Percentiles rank a stretch among this genome's conserved stretches.
Evolutionary conservation across 306 rosid genomes (phyloP).

Genomic region (Ormosia semicastrata): DNA sequence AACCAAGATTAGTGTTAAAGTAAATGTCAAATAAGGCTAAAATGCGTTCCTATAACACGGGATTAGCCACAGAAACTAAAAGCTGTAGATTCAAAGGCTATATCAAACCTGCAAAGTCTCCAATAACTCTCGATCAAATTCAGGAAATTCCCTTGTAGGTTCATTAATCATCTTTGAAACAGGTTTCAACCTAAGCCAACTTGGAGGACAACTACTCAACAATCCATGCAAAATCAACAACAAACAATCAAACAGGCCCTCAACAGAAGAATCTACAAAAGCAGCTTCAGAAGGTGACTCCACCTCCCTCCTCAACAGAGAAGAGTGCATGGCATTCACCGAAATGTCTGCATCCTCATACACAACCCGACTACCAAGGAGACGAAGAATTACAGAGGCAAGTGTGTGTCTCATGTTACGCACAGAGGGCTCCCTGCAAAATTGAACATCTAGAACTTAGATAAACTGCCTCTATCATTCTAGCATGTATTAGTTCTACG

Average conservation of each 20-base stretch:
- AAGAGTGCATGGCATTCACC: conserved; percentile 31
- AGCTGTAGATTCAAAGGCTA: not conserved
- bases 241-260: conserved; percentile 73
- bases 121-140: conserved; percentile 64
- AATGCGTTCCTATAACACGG: not conserved
- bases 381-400: conserved; percentile 77
- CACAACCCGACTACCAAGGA: conserved; percentile 84
- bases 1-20: not conserved
- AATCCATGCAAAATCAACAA: conserved; percentile 79
- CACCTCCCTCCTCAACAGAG: conserved; percentile 51
- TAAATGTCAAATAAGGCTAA: not conserved
- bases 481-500: conserved; percentile 6
- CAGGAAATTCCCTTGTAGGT: conserved; percentile 44
- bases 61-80: conserved; percentile 8
- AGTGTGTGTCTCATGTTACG: conserved; percentile 69
- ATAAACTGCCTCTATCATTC: not conserved
- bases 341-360: conserved; percentile 62
- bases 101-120: conserved; percentile 82
- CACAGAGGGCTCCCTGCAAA: conserved; percentile 78
- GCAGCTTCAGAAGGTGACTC: conserved; percentile 63
- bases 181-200: conserved; percentile 67
- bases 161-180: conserved; percentile 52
- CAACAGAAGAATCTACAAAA: conserved; percentile 48
- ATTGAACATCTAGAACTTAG: conserved; percentile 27
- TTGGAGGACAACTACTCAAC: conserved; percentile 73